Percentiles rank a stretch among this genome's conserved stretches.
Evolutionary conservation across 768 basidiomycete genomes (phyloP).

Genomic region (Tulasnella sp.): DNA sequence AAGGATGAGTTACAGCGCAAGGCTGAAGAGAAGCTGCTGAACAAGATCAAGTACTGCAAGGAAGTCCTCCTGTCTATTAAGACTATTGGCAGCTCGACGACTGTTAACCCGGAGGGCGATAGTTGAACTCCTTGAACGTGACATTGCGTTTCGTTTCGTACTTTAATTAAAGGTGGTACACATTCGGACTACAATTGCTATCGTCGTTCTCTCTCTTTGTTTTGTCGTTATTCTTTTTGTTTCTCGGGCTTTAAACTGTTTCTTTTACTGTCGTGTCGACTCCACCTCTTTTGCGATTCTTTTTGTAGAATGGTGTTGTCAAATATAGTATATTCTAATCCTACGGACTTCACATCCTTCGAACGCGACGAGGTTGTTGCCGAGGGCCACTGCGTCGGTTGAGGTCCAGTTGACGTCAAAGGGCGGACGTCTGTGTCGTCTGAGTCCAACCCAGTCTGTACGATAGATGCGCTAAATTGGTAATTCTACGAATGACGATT

Average conservation of each 20-base stretch:
- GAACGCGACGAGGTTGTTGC: too few species aligned
- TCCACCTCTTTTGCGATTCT: neutral
- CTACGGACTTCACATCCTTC: neutral
- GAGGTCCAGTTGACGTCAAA: too few species aligned
- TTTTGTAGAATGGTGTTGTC: neutral
- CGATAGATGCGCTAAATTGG: too few species aligned
- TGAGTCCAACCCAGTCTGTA: too few species aligned
- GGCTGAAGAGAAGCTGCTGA: conserved; percentile 51
- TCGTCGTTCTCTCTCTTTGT: neutral
- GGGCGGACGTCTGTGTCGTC: too few species aligned
- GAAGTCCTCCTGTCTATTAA: conserved; percentile 29
- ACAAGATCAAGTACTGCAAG: conserved; percentile 78
- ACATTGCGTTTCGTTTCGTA: neutral
- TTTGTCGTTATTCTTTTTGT: neutral
- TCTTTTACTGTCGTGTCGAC: neutral
- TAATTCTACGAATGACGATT: neutral
- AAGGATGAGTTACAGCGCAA: conserved; percentile 48
- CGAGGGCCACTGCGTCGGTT: too few species aligned
- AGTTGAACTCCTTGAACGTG: neutral
- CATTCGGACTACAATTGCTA: neutral
- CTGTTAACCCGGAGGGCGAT: neutral
- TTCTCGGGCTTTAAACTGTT: neutral
- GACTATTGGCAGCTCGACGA: conserved; percentile 5
- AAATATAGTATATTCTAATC: neutral
- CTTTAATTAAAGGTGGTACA: neutral